Percentiles rank a stretch among this genome's conserved stretches.
phyloP scores from a whole-genome alignment of 2,329 filamentous ascomycete species.

The Talaromyces verruculosus region DNA sequence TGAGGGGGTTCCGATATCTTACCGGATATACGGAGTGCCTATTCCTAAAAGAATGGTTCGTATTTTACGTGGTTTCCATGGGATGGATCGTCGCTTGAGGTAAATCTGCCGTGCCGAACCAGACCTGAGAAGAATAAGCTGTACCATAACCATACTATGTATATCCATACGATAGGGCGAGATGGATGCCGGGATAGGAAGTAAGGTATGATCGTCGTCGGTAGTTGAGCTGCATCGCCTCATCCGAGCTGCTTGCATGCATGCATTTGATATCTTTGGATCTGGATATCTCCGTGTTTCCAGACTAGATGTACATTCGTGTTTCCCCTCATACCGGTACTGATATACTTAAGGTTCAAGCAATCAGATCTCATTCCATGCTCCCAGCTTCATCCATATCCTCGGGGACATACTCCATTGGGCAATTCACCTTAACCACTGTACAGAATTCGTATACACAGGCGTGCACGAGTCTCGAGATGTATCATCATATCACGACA shows the following conservation, averaged over 20 bases:
- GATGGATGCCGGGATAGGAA: neutral
- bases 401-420: neutral
- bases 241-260: neutral
- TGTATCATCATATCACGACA: neutral
- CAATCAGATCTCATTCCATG: neutral
- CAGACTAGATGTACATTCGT: neutral
- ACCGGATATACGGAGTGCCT: neutral
- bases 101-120: slow-evolving; percentile 6
- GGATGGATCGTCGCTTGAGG: neutral
- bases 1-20: neutral
- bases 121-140: neutral
- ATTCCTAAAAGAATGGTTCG: neutral
- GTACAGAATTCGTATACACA: neutral
- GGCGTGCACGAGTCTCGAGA: neutral
- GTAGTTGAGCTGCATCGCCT: neutral
- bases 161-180: neutral
- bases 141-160: neutral
- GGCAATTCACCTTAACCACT: neutral
- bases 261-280: neutral
- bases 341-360: neutral
- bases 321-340: neutral
- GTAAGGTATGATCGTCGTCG: neutral
- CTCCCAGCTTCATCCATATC: neutral
- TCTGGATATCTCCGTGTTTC: neutral
- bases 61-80: neutral